Base-by-base conservation (phyloP, 1,139 yeast genomes). In the Debaryomyces subglobosus region DNA sequence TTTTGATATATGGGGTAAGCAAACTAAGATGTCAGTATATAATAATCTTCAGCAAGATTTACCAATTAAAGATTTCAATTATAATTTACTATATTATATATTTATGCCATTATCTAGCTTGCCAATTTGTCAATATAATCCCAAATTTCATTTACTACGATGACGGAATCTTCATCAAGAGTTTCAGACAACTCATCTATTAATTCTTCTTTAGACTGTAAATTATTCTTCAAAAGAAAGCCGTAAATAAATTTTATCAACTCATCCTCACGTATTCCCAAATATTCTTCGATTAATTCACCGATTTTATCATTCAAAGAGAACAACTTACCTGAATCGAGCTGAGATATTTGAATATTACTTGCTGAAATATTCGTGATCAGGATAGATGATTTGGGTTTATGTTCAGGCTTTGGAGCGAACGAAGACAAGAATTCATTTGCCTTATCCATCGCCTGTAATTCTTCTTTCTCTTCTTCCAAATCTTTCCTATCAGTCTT, bases 101-200 rank as follows among this genome's bases (percentile, higher is more conserved):
- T 32, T 32, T 15, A 13, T 38, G 13, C 9, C 23, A 5, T 38
- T 38, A 15, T 12, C 20, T 21, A 21, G 5, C 6, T 24, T 18
- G 27, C 39, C 21, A 46, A 33, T 30, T 38, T 41, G 15, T 35
- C 41, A 10, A 68, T 60, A 50, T 48, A 69, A n/a, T 54, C 52
- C 61, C 65, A 68, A 40, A 73, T 59, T 46, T 71, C 74, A 21
- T 75, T 69, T 2, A 75, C 77, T 45, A 79, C 72, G 15, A 61
- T 63, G n/a, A 57, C 62, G 1, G 85, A 78, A 59, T 82, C 86
- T 34, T 82, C 85, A 51, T 82, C 85, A 37, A 81, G 63, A 1
- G 84, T 78, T 53, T 82, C 85, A 7, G 63, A 61, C 44, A 82
- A 66, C 50, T 81, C 86, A 7, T 64, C 62, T 13, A 73, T 53